Conservation (phyloP, 192 early-diverging fungal genomes). For the Podila minutissima region DNA sequence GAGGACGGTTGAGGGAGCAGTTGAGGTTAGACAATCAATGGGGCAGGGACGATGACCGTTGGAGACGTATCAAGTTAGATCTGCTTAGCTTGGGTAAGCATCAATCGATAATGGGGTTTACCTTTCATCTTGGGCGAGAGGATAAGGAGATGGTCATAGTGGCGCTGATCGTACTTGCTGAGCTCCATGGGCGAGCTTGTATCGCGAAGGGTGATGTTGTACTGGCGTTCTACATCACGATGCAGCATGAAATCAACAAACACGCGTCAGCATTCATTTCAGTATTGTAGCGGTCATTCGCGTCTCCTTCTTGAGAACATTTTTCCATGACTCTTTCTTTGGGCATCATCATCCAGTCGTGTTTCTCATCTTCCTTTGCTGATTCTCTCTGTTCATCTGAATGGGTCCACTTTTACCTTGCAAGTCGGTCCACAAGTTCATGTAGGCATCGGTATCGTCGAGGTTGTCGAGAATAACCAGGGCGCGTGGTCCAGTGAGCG, state of each 20-base stretch:
- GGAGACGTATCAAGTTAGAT: too few species aligned
- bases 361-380: background rate
- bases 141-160: conserved; percentile 85
- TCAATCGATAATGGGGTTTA: conserved; percentile 39
- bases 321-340: background rate
- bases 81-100: background rate
- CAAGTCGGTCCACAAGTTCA: conserved; percentile 67
- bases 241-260: too few species aligned
- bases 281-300: too few species aligned
- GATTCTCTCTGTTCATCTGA: background rate
- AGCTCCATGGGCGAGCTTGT: conserved; percentile 62
- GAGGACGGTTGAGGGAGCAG: background rate
- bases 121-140: conserved; percentile 79
- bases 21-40: background rate
- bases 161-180: conserved; percentile 67
- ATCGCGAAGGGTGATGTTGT: conserved; percentile 66
- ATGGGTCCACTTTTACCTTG: conserved; percentile 50
- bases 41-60: too few species aligned
- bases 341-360: background rate
- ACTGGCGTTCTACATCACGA: conserved; percentile 63
- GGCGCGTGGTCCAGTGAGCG: conserved; percentile 70
- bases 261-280: background rate
- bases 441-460: conserved; percentile 57
- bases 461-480: conserved; percentile 74
- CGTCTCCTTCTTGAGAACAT: too few species aligned